Conservation (phyloP, 2,329 filamentous ascomycete genomes). For the Elsinoe arachidis region DNA sequence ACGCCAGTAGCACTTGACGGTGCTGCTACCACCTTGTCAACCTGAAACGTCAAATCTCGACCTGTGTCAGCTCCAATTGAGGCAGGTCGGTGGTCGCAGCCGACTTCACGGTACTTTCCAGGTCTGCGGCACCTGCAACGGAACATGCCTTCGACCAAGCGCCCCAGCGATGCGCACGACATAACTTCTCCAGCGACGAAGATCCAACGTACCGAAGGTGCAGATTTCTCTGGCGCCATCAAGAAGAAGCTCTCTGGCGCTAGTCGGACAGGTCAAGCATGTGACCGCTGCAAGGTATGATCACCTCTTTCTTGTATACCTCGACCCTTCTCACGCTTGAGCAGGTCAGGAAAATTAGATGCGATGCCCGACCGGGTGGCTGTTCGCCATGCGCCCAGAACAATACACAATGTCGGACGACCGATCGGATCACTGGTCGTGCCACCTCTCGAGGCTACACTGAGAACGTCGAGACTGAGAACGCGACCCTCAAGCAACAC, state of each 20-base stretch:
- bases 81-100: conserved; percentile 9
- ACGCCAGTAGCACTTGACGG: background rate
- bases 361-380: conserved; percentile 69
- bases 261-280: conserved; percentile 69
- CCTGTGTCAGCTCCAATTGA: conserved; percentile 1
- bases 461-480: conserved; percentile 66
- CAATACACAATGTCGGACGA: conserved; percentile 71
- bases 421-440: conserved; percentile 75
- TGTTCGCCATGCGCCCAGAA: conserved; percentile 75
- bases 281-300: conserved; percentile 76
- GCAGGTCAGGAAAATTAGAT: conserved; percentile 77
- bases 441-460: conserved; percentile 71
- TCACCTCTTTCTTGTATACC: background rate
- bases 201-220: conserved; percentile 22
- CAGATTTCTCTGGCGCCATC: conserved; percentile 37
- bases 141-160: conserved; percentile 20
- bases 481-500: conserved; percentile 56
- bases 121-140: conserved; percentile 17
- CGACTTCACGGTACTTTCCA: conserved; percentile 17
- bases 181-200: conserved; percentile 19
- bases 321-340: background rate
- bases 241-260: conserved; percentile 44
- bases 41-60: background rate
- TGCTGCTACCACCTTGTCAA: background rate
- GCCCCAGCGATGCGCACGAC: conserved; percentile 19